Evolutionary conservation across 371 early-diverging fungal genomes (phyloP), one percentile per base, ranked within the genome.

Genomic region (Fennellomyces sp.): DNA sequence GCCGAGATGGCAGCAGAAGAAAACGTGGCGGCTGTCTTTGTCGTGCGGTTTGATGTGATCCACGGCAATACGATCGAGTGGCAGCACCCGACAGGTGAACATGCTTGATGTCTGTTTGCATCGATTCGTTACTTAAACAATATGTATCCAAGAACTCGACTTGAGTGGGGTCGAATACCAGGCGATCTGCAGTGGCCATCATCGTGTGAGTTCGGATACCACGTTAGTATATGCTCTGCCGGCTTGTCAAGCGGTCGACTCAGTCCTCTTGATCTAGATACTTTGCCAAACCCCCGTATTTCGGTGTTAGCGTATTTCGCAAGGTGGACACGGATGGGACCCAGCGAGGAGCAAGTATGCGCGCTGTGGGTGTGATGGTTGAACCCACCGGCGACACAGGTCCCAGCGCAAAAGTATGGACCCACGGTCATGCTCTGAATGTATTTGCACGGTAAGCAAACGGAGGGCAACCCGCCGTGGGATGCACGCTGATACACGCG

Each of bases 161-260:
- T 64, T 87, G 17, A 39, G 61, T 30, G 84, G 84, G 0, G 66
- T 85, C 1, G 88, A 87, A 66, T 87, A 76, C 58, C 78, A 84
- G 52, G 78, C 85, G 6, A 78, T 87, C 6, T 81, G 83, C 31
- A 87, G 88, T 62, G 88, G 88, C 21, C 68, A 84, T 36, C 88
- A 87, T 64, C 68, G 60, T 28, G 66, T 78, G 13, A 61, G 66
- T n/a, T 63, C 75, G 15, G 88, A 87, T 66, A 66, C 74, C 19
- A 80, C 85, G 88, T 87, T 82, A 35, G 66, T 25, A 17, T 33
- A 33, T 13, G 3, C 2, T 7, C 6, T 42, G 2, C 25, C 25
- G 17, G 10, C 10, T 39, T 39, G n/a, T n/a, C 17, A 39, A 15
- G 15, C 31, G 51, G 38, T 53, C 1, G 28, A n/a, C 29, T 28